Evolutionary conservation across 148 eudicot genomes (phyloP).

Genomic region (Pharnaceum exiguum): DNA sequence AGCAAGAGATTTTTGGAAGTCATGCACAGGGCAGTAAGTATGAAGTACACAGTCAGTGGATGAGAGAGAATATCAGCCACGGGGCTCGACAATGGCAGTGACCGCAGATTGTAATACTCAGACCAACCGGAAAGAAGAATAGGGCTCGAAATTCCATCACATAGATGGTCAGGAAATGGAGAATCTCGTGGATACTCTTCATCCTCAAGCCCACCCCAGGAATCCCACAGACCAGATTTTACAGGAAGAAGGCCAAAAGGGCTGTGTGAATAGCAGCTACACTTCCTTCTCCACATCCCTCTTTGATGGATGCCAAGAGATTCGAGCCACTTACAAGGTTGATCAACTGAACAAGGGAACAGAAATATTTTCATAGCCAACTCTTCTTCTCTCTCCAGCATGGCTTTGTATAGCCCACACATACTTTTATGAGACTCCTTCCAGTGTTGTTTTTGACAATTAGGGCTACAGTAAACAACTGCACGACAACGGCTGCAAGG

Average conservation of each 20-base stretch:
- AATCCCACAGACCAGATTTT: constrained; percentile 30
- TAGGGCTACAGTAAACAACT: constrained; percentile 33
- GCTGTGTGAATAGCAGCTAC: constrained; percentile 39
- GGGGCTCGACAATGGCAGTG: constrained; percentile 46
- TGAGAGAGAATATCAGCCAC: constrained; percentile 51
- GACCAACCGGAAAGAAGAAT: constrained; percentile 47
- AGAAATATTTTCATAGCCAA: constrained; percentile 40
- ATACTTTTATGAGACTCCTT: constrained; percentile 36
- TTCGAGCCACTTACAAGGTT: constrained; percentile 48
- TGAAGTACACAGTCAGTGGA: constrained; percentile 43
- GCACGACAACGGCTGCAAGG: constrained; percentile 39
- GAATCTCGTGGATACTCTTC: constrained; percentile 45
- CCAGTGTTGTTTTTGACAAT: constrained; percentile 52
- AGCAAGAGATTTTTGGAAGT: constrained; percentile 35
- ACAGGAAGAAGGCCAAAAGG: constrained; percentile 44
- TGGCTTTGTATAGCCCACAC: constrained; percentile 49
- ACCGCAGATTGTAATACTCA: constrained; percentile 45
- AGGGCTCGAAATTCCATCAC: constrained; percentile 34
- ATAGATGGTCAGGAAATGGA: constrained; percentile 22
- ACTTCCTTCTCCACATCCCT: constrained; percentile 61
- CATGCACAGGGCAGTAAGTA: constrained; percentile 35
- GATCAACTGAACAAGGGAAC: constrained; percentile 36
- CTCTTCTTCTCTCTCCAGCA: constrained; percentile 61
- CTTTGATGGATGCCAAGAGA: constrained; percentile 40
- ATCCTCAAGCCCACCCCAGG: constrained; percentile 53